Percentiles rank a stretch among this genome's conserved stretches.
These are phyloP conservation scores for Colletotrichum chlorophyti DNA, from an alignment of 2,329 filamentous ascomycete species.

Conservation along the genomic window DNA sequence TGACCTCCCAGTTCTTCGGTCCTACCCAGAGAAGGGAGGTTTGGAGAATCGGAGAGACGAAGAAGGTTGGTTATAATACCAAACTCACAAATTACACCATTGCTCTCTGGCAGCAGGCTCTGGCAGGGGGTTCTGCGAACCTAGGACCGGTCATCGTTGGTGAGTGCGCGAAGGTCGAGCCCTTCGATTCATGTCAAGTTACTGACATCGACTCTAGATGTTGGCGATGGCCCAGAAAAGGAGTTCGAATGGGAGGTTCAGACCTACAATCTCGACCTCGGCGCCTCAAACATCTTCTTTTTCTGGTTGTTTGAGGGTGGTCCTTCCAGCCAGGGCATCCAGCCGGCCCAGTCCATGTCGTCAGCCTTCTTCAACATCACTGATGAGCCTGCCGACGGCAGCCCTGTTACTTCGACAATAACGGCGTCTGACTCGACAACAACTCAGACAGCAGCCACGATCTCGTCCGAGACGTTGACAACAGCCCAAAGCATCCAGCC, in stretches of 20 bases:
- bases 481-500: not conserved
- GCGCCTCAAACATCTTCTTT: slow-evolving; percentile 29
- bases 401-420: not conserved
- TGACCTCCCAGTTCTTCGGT: slow-evolving; percentile 16
- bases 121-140: slow-evolving; percentile 5
- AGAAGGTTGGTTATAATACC: slow-evolving; percentile 34
- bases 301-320: slow-evolving; percentile 33
- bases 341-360: not conserved
- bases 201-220: slow-evolving; percentile 3
- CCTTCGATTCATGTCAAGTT: not conserved
- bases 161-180: not conserved
- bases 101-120: slow-evolving; percentile 34
- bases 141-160: slow-evolving; percentile 27
- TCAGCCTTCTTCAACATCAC: slow-evolving; percentile 31
- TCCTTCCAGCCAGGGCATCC: slow-evolving; percentile 18
- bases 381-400: slow-evolving; percentile 16
- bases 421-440: not conserved
- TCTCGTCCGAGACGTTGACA: not conserved
- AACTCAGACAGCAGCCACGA: not conserved
- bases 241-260: slow-evolving; percentile 31
- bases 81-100: slow-evolving; percentile 33
- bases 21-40: not conserved
- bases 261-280: slow-evolving; percentile 25
- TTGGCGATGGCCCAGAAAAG: slow-evolving; percentile 4
- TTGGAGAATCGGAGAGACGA: slow-evolving; percentile 14